Percentiles rank a stretch among this genome's conserved stretches.
phyloP scores from a whole-genome alignment of 2,329 filamentous ascomycete species.

The Aspergillus ochraceoroseus region DNA sequence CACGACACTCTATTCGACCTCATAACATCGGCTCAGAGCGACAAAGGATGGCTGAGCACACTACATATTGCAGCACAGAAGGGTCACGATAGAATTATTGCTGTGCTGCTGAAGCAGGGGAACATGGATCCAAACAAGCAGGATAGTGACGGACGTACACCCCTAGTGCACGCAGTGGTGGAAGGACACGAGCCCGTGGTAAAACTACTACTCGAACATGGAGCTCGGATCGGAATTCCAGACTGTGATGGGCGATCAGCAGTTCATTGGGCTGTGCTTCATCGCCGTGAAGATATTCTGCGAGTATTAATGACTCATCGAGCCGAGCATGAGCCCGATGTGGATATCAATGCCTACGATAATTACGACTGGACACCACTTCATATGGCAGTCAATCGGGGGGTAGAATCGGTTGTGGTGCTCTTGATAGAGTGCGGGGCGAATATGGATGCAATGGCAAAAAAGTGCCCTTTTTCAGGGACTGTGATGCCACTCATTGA shows the following conservation, averaged over 20 bases:
- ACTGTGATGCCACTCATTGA: slow-evolving; percentile 1
- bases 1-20: background rate
- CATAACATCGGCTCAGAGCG: background rate
- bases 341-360: slow-evolving; percentile 6
- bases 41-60: slow-evolving; percentile 4
- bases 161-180: slow-evolving; percentile 1
- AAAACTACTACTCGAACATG: background rate
- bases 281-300: slow-evolving; percentile 1
- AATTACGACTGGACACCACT: slow-evolving; percentile 22
- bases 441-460: slow-evolving; percentile 19
- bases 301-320: slow-evolving; percentile 1
- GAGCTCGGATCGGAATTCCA: background rate
- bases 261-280: slow-evolving; percentile 2
- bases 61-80: slow-evolving; percentile 9
- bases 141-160: slow-evolving; percentile 6
- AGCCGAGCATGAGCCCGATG: background rate
- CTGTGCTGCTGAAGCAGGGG: background rate
- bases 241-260: slow-evolving; percentile 3
- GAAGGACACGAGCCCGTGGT: slow-evolving; percentile 2
- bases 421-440: slow-evolving; percentile 23
- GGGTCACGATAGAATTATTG: slow-evolving; percentile 4
- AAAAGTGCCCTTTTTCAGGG: slow-evolving; percentile 1
- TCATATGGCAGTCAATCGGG: slow-evolving; percentile 24
- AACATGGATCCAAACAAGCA: slow-evolving; percentile 1
- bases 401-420: slow-evolving; percentile 20